These are phyloP conservation scores for Globisporangium apiculatum DNA, from an alignment of 352 stramenopile genomes.

Conservation along the genomic window DNA sequence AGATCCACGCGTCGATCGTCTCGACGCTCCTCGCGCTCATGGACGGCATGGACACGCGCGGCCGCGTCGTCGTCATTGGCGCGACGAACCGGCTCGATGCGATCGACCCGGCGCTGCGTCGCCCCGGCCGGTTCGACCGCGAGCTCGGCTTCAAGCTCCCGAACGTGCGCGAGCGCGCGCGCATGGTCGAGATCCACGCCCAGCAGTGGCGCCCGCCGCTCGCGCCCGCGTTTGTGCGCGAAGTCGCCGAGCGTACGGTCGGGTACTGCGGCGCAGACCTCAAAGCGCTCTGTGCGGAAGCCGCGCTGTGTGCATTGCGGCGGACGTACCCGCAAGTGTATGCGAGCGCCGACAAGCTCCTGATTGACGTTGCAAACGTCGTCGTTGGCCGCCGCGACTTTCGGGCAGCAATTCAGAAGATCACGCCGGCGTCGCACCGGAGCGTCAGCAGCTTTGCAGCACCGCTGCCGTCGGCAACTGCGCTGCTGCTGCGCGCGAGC, in stretches of 20 bases:
- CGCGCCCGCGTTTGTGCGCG: conserved; percentile 43
- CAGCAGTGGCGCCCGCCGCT: conserved; percentile 81
- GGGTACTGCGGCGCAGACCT: conserved; percentile 90
- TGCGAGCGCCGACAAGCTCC: conserved; percentile 61
- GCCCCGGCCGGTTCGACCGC: conserved; percentile 91
- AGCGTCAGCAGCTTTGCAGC: conserved; percentile 63
- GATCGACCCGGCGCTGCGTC: conserved; percentile 93
- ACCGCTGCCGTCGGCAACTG: conserved; percentile 57
- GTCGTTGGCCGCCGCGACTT: conserved; percentile 74
- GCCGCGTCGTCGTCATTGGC: conserved; percentile 95
- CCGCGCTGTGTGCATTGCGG: conserved; percentile 82
- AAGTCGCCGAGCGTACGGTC: conserved; percentile 77
- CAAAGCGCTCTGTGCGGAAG: conserved; percentile 88
- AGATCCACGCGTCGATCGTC: conserved; percentile 92
- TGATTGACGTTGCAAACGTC: conserved; percentile 68
- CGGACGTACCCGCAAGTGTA: conserved; percentile 87
- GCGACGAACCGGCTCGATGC: conserved; percentile 96
- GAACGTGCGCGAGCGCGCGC: conserved; percentile 65
- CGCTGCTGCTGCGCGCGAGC: conserved; percentile 29
- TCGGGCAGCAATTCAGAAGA: conserved; percentile 64
- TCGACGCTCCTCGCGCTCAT: conserved; percentile 91
- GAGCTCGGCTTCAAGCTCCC: conserved; percentile 89
- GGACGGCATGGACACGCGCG: conserved; percentile 84
- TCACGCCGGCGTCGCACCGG: conserved; percentile 73
- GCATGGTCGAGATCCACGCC: conserved; percentile 88